Base-by-base conservation (phyloP, 148 eudicot species). In the Limonium bicolor region DNA sequence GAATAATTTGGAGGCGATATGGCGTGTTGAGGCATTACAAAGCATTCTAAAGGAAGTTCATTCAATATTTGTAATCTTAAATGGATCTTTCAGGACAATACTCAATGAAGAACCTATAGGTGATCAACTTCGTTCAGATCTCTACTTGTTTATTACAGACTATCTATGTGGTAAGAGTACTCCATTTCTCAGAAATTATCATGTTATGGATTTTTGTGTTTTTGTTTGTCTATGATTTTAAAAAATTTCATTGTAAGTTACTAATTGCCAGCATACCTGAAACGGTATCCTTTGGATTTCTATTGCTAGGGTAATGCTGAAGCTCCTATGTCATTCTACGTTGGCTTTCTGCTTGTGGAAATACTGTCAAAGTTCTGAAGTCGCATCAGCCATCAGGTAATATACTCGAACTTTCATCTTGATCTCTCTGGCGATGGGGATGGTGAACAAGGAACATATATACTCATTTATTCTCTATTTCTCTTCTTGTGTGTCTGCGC, bases 281-380 rank as follows among this genome's bases (percentile, higher is more conserved):
- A 72, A 68, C 77, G 71, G 74, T 69, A 74, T 70, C 79, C 76
- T 70, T 70, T 77, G 86, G 95, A 80, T 55, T 74, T 70, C 65
- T 84, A 92, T 77, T 84, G 97, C 95, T 77, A 87, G 77, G 93
- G 95, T 84, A 82, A 80, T 72, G 82, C 86, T 74, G 81, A 69
- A 72, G 76, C 68, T 71, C 73, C 83, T 58, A 63, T 70, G 56
- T 74, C 70, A 63, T 62, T 63, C 77, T 72, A 66, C 70, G 47
- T 70, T 70, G 69, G 61, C 68, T 70, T 67, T 71, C n/a, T n/a
- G n/a, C n/a, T n/a, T n/a, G n/a, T n/a, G n/a, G n/a, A n/a, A n/a
- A n/a, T n/a, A n/a, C n/a, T n/a, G n/a, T n/a, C n/a, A n/a, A n/a
- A n/a, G n/a, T n/a, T n/a, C n/a, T n/a, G n/a, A n/a, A n/a, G n/a